Evolutionary conservation across 179 eudicot genomes (phyloP), one percentile per base, ranked within the genome.

Genomic region (Amaranthus tricolor): DNA sequence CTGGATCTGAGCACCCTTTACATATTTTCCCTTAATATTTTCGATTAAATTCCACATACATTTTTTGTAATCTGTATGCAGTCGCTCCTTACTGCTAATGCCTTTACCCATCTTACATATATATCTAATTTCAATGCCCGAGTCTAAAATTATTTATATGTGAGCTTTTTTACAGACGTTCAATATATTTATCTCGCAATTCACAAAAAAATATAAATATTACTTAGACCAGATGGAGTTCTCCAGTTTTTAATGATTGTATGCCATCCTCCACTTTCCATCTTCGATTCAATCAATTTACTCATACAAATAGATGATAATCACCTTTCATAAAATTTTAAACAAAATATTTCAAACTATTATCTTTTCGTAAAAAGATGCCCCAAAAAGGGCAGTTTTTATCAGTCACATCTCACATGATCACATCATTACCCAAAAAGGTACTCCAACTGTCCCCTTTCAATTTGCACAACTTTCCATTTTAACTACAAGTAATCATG

Each of bases 351-450:
- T 31, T 5, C 40, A 20, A 60, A 21, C 24, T 60, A 60, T 60
- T 11, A 43, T 9, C 64, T 13, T 31, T 31, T 31, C 40, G 40
- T 31, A 31, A 31, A 31, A 31, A 31, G 40, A 31, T 31, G 9
- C 43, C 64, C 10, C 20, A 20, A 21, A 60, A 60, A 24, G 64
- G 60, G 17, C n/a, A 57, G 60, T 60, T 5, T 60, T 5, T 6
- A 60, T 14, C 7, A 21, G 10, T 20, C 3, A 31, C 40, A 31
- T 60, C 70, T 49, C 16, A 48, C 55, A 48, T 17, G 49, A 3
- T 15, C 48, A 59, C 51, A 62, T 14, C 66, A 40, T 62, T 48
- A 64, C n/a, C 20, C 51, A 64, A 64, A 45, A n/a, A 62, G 66
- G 21, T 64, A 12, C 68, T 8, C 14, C 7, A 13, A 45, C 6